These are phyloP conservation scores for Imleria badia DNA, from an alignment of 768 basidiomycete genomes.

Conservation along the genomic window DNA sequence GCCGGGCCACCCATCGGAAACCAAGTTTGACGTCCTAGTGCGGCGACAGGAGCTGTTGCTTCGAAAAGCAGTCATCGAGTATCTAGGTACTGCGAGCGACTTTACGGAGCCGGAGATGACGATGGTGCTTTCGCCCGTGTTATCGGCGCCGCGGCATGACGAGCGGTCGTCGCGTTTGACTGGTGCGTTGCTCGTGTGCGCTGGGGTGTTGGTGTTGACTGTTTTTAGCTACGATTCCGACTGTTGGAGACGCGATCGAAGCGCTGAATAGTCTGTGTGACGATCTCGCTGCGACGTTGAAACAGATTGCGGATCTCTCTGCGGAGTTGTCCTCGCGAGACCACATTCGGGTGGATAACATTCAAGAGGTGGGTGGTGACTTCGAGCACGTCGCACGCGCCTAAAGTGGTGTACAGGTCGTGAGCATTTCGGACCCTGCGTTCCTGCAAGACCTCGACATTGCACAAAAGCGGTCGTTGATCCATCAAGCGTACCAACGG, in stretches of 20 bases:
- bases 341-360: conserved; percentile 67
- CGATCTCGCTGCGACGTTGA: conserved; percentile 59
- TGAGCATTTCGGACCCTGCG: conserved; percentile 48
- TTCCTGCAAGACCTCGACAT: conserved; percentile 69
- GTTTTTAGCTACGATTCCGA: conserved; percentile 65
- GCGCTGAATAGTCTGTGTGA: conserved; percentile 61
- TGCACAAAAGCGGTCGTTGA: conserved; percentile 63
- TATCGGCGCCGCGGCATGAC: conserved; percentile 54
- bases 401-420: conserved; percentile 38
- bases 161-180: conserved; percentile 58
- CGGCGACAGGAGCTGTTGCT: conserved; percentile 56
- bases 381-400: not conserved
- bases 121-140: conserved; percentile 67
- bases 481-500: conserved; percentile 59
- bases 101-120: conserved; percentile 80
- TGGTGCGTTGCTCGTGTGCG: conserved; percentile 37
- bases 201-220: not conserved
- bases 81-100: conserved; percentile 70
- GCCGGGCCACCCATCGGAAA: conserved; percentile 52
- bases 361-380: conserved; percentile 56
- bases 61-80: conserved; percentile 60
- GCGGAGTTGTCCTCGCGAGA: conserved; percentile 72
- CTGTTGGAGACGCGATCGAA: conserved; percentile 70
- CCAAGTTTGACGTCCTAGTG: conserved; percentile 61
- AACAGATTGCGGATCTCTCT: conserved; percentile 65